Evolutionary conservation across 1,284 basidiomycete species (phyloP).

Genomic region (Leccinum ponderosum): DNA sequence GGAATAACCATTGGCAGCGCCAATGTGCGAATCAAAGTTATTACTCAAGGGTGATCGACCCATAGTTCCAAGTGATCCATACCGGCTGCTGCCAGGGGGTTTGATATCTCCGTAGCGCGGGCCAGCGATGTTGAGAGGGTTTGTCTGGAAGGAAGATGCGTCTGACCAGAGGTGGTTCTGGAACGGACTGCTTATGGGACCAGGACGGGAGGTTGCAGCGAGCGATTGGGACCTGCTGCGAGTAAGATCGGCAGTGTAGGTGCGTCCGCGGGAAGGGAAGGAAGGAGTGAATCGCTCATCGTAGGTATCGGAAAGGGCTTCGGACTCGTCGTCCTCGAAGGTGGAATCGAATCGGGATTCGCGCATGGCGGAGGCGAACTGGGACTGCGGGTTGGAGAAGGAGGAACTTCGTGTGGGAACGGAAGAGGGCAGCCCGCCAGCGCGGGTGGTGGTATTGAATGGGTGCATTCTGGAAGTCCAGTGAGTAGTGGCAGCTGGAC

Average conservation of each 20-base stretch:
- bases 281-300: conserved; percentile 51
- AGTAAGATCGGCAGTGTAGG: conserved; percentile 56
- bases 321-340: conserved; percentile 74
- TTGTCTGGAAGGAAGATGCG: conserved; percentile 38
- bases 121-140: conserved; percentile 55
- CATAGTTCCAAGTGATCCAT: conserved; percentile 58
- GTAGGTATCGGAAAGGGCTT: conserved; percentile 53
- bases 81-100: conserved; percentile 61
- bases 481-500: conserved; percentile 36
- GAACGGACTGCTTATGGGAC: conserved; percentile 45
- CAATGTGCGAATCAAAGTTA: conserved; percentile 44
- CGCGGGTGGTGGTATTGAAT: conserved; percentile 35
- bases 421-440: conserved; percentile 37
- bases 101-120: conserved; percentile 56
- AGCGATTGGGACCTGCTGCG: conserved; percentile 77
- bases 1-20: conserved; percentile 48
- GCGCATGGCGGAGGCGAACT: conserved; percentile 63
- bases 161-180: conserved; percentile 58
- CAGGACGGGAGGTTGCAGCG: conserved; percentile 56
- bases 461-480: conserved; percentile 43
- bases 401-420: conserved; percentile 65
- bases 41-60: conserved; percentile 52
- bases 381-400: conserved; percentile 56
- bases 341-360: conserved; percentile 64
- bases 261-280: conserved; percentile 49